Conservation (phyloP, 257 asterid species). For the Solanum clarkiae region DNA sequence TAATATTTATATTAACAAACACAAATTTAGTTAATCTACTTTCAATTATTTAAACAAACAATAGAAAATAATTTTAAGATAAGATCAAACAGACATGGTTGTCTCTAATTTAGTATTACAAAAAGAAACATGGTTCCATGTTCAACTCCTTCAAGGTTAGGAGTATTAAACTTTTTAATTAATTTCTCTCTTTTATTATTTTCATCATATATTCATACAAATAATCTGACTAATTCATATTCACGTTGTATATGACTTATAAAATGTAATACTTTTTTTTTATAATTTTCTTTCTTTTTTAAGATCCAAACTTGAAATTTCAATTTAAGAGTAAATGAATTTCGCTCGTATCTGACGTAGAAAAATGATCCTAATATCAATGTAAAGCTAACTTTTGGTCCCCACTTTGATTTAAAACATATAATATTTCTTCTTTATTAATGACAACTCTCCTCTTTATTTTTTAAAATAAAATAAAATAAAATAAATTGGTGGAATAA, state of each 20-base stretch:
- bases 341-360: neutral
- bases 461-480: neutral
- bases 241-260: neutral
- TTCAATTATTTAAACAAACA: neutral
- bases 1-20: neutral
- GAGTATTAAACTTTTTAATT: neutral
- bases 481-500: neutral
- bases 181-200: neutral
- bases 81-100: neutral
- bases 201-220: neutral
- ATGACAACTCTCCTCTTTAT: neutral
- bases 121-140: constrained; percentile 7
- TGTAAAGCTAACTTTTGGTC: neutral
- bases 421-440: neutral
- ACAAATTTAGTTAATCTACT: neutral
- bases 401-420: neutral
- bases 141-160: neutral
- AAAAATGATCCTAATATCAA: neutral
- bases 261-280: no score
- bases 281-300: accelerated
- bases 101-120: neutral
- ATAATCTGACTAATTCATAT: neutral
- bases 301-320: neutral
- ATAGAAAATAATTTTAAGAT: neutral
- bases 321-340: neutral